These are phyloP conservation scores for Sugiyamaella novakii DNA, from an alignment of 1,139 yeast genomes.

Conservation along the genomic window DNA sequence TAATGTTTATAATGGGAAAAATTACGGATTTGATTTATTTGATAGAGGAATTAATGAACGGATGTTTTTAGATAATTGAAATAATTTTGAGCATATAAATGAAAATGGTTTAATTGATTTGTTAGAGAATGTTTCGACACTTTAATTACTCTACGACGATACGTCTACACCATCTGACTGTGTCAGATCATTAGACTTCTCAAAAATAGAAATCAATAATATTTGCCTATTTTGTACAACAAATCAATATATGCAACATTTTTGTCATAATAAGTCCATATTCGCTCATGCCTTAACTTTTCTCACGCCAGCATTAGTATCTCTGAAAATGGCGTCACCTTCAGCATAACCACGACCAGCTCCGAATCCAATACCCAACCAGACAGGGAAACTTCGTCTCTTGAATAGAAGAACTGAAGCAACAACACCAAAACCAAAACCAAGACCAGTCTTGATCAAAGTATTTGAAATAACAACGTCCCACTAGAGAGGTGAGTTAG, in stretches of 20 bases:
- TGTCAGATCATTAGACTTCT: too few species aligned
- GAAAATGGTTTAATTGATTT: too few species aligned
- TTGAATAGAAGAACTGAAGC: slow-evolving; percentile 88
- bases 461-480: slow-evolving; percentile 95
- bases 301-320: slow-evolving; percentile 42
- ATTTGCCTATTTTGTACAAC: slow-evolving; percentile 7
- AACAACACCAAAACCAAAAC: slow-evolving; percentile 95
- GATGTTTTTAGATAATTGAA: not conserved
- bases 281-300: slow-evolving; percentile 39
- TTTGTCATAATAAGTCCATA: not conserved
- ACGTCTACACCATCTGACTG: too few species aligned
- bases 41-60: not conserved
- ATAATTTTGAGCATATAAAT: too few species aligned
- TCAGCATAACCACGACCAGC: slow-evolving; percentile 97
- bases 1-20: not conserved
- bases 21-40: slow-evolving; percentile 2
- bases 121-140: too few species aligned
- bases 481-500: slow-evolving; percentile 55
- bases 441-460: slow-evolving; percentile 94
- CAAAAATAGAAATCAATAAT: too few species aligned
- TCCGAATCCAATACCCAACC: slow-evolving; percentile 96
- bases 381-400: slow-evolving; percentile 95
- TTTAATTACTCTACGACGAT: too few species aligned
- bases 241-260: slow-evolving; percentile 14
- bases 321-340: slow-evolving; percentile 94